Base-by-base conservation (phyloP, 2,329 filamentous ascomycete species). In the Ophiocordyceps camponoti-leonardi region DNA sequence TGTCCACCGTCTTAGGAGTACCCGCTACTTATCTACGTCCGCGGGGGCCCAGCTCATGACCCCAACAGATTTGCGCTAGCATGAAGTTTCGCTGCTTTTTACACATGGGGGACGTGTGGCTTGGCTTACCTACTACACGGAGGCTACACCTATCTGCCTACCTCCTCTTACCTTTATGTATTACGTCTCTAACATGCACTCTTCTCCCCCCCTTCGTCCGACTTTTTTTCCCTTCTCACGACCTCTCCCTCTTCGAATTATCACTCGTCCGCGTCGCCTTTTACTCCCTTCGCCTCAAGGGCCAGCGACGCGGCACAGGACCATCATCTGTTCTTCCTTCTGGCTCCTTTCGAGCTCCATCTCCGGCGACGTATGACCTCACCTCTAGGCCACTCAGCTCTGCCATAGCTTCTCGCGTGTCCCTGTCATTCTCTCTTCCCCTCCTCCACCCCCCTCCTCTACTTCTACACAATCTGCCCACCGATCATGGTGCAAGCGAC, bases 401-500 rank as follows among this genome's bases (percentile, higher is more conserved):
- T 39, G 35, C 18, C 35, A 39, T 39, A 39, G 35, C 35, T 28
- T 39, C 11, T 39, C 10, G n/a, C 35, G 11, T 19, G 13, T 14
- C 16, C 31, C 5, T n/a, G n/a, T n/a, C n/a, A n/a, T n/a, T n/a
- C n/a, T 33, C 13, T 13, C 16, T 2, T n/a, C 31, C 31, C 31
- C n/a, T 4, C n/a, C n/a, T 39, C 35, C 28, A 23, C 28, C 35
- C 39, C 44, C 11, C 18, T 14, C 13, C 16, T 7, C 12, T 18
- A 33, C 20, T 22, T 13, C 19, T 14, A 35, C 42, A 22, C 11
- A 28, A 2, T 3, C 13, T 10, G 22, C 44, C 28, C 33, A 31
- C 40, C 41, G 20, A 43, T 52, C 54, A 76, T 77, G 73, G 63
- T 69, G 52, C 67, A 72, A 57, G 61, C 62, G 52, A 64, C 64